These are phyloP conservation scores for Salix udensis DNA, from an alignment of 345 rosid genomes.

Conservation along the genomic window DNA sequence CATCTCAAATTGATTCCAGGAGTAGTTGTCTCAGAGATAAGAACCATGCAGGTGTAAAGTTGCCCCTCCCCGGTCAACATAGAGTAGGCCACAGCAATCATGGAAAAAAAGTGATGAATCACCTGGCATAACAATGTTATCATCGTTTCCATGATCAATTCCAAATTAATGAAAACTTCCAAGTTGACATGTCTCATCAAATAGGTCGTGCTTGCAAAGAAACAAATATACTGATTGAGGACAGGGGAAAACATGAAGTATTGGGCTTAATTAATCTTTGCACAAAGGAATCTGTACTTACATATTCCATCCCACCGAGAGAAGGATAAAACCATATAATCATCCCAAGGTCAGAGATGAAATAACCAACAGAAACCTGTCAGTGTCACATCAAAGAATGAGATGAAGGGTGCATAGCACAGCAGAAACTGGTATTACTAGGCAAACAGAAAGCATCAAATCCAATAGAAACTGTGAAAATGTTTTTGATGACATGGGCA, in stretches of 20 bases:
- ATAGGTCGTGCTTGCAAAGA: not conserved
- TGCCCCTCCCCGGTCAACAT: slow-evolving; percentile 78
- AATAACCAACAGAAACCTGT: slow-evolving; percentile 90
- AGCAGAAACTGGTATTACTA: not conserved
- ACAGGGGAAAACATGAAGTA: not conserved
- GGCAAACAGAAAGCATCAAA: not conserved
- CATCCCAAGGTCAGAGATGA: slow-evolving; percentile 72
- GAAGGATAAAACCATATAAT: slow-evolving; percentile 80
- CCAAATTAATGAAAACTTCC: not conserved
- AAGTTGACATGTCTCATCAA: not conserved
- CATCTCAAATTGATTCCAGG: slow-evolving; percentile 90
- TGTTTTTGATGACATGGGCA: not conserved
- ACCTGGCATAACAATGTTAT: slow-evolving; percentile 40
- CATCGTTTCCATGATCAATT: not conserved
- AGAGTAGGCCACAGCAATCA: slow-evolving; percentile 60
- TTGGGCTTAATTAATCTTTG: not conserved
- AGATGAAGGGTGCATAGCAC: not conserved
- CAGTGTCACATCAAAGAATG: slow-evolving; percentile 5
- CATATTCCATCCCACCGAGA: slow-evolving; percentile 83
- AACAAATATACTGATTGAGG: not conserved
- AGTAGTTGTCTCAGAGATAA: slow-evolving; percentile 81
- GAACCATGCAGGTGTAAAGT: slow-evolving; percentile 73
- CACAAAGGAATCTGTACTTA: slow-evolving; percentile 33
- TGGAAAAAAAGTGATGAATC: slow-evolving; percentile 71
- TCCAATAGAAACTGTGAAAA: not conserved